These are phyloP conservation scores for Vanilla planifolia DNA, from an alignment of 106 monocot genomes.

Conservation along the genomic window DNA sequence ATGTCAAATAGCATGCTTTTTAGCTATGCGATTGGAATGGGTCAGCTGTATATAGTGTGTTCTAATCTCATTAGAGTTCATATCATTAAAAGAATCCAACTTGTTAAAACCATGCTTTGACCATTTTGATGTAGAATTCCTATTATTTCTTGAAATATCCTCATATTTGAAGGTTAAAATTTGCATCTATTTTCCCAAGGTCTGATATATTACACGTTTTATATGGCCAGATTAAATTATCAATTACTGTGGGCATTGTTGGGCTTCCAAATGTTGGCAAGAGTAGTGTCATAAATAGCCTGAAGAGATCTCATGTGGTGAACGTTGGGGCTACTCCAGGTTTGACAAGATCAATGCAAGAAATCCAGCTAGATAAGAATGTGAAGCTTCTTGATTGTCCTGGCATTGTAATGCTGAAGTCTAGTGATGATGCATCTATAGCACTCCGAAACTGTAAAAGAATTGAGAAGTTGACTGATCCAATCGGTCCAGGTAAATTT, in stretches of 20 bases:
- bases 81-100: no score
- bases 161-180: no score
- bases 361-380: constrained; percentile 85
- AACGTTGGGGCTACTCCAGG: constrained; percentile 99
- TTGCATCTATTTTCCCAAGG: no score
- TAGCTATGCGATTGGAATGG: no score
- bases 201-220: no score
- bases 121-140: no score
- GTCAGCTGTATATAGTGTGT: no score
- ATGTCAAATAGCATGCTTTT: no score
- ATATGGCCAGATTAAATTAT: constrained; percentile 70
- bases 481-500: background rate
- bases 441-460: constrained; percentile 92
- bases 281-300: constrained; percentile 97
- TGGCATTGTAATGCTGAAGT: constrained; percentile 92
- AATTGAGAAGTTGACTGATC: constrained; percentile 86
- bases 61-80: no score
- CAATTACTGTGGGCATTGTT: constrained; percentile 88
- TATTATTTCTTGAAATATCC: no score
- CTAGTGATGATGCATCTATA: constrained; percentile 54
- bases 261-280: constrained; percentile 99
- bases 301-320: constrained; percentile 92
- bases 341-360: constrained; percentile 95
- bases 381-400: constrained; percentile 93
- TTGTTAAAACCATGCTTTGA: no score